Base-by-base conservation (phyloP, 495 filamentous ascomycete species). In the Xylaria castorea region DNA sequence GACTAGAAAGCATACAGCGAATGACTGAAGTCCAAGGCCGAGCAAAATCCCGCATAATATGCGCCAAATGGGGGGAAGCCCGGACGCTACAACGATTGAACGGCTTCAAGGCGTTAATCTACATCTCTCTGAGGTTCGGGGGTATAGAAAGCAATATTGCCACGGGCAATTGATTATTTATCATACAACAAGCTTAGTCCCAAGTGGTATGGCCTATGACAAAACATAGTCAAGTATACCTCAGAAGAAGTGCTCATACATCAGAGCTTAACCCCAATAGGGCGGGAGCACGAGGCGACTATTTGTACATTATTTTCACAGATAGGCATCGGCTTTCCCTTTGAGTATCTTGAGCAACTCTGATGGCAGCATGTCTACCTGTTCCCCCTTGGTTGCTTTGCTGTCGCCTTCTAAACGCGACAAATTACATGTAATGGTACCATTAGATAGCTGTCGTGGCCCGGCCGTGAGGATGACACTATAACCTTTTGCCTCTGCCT, bases 391-490 rank as follows among this genome's bases (percentile, higher is more conserved):
- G n/a, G 76, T 61, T 27, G 51, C 27, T 69, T 73, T 53, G 1
- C 63, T 65, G 12, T 55, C 48, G 57, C 57, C 53, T 30, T 60
- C 67, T 46, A 77, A 42, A 51, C 80, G 70, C 22, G 75, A 75
- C 46, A 80, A 71, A 58, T 83, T 80, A 50, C 84, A 81, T 25
- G 73, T 75, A 32, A 87, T 73, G 16, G 75, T 75, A 20, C 78
- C 74, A 2, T 75, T 76, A 7, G 72, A 65, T 9, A 87, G 70
- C 66, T 88, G 87, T 64, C 83, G 86, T 20, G 89, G 81, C 1
- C 95, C 95, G 12, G 96, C 83, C 30, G 94, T 89, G 57, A 92
- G 87, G 64, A 97, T 89, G 61, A 93, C 77, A 63, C 91, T 91
- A 75, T 95, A 97, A 40, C 90, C 88, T 82, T 91, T 92, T 64